These are phyloP conservation scores for Calocera viscosa DNA, from an alignment of 768 basidiomycete genomes.

Conservation along the genomic window DNA sequence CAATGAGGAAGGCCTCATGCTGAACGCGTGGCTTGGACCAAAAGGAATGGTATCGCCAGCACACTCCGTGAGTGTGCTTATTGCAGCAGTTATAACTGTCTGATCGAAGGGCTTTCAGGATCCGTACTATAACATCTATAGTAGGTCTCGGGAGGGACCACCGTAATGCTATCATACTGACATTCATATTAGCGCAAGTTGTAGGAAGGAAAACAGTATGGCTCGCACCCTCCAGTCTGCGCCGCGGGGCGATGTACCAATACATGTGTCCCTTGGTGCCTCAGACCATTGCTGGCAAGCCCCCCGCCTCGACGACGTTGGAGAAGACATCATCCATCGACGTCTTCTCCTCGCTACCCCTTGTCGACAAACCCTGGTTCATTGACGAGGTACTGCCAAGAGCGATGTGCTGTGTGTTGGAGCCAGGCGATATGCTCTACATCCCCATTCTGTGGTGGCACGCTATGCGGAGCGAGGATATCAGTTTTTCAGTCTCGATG, in stretches of 20 bases:
- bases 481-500: constrained; percentile 79
- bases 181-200: constrained; percentile 52
- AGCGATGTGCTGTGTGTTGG: constrained; percentile 50
- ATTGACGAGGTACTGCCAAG: constrained; percentile 42
- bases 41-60: constrained; percentile 71
- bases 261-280: constrained; percentile 20
- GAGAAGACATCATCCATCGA: constrained; percentile 76
- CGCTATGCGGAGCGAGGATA: constrained; percentile 69
- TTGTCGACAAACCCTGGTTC: constrained; percentile 39
- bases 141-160: constrained; percentile 32
- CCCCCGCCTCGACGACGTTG: constrained; percentile 27
- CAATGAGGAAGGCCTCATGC: constrained; percentile 50
- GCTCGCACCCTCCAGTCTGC: constrained; percentile 59
- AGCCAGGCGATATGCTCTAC: constrained; percentile 75
- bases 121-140: constrained; percentile 84
- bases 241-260: constrained; percentile 39
- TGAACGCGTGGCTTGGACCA: constrained; percentile 79
- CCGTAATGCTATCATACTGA: constrained; percentile 8
- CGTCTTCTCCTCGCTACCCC: constrained; percentile 42
- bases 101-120: constrained; percentile 45
- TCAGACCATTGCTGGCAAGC: not conserved
- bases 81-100: no score
- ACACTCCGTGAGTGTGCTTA: constrained; percentile 56
- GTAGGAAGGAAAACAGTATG: constrained; percentile 83
- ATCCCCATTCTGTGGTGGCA: constrained; percentile 96